These are phyloP conservation scores for Spergularia azorica DNA, from an alignment of 179 eudicot genomes.

Conservation along the genomic window DNA sequence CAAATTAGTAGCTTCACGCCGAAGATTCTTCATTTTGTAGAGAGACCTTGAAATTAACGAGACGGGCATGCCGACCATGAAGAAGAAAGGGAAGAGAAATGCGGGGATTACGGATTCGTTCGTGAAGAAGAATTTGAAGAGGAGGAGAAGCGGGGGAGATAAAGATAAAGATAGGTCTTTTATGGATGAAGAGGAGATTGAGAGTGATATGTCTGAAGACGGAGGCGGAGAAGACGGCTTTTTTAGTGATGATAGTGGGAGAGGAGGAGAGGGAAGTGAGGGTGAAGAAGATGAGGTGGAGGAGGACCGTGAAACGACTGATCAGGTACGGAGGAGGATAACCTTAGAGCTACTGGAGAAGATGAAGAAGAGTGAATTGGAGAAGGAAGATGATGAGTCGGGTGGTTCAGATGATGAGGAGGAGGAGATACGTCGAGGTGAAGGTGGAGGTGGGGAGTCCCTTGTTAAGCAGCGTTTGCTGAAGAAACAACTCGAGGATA, in stretches of 20 bases:
- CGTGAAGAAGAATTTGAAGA: conserved; percentile 44
- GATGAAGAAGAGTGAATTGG: conserved; percentile 39
- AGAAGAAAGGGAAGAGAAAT: conserved; percentile 29
- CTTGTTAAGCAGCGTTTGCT: conserved; percentile 60
- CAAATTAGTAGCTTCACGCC: too few relatives aligned
- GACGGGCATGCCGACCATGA: not conserved
- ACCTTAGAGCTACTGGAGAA: conserved; percentile 48
- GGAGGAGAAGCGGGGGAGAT: conserved; percentile 41
- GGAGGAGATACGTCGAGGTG: conserved; percentile 33
- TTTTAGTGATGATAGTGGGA: conserved; percentile 24
- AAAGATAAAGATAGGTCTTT: conserved; percentile 4
- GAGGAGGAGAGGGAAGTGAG: conserved; percentile 12
- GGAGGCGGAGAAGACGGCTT: conserved; percentile 29
- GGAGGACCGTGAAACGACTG: conserved; percentile 59
- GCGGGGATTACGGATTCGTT: conserved; percentile 38
- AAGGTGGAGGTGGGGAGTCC: conserved; percentile 52
- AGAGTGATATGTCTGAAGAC: conserved; percentile 56
- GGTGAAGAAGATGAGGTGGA: conserved; percentile 42
- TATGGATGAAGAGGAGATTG: conserved; percentile 51
- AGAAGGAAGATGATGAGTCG: conserved; percentile 36
- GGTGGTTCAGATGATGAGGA: conserved; percentile 29
- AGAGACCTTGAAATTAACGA: too few relatives aligned
- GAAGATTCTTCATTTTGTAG: too few relatives aligned
- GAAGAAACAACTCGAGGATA: conserved; percentile 82
- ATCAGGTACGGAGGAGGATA: conserved; percentile 62